These are phyloP conservation scores for Calocera cornea DNA, from an alignment of 768 basidiomycete species.

Conservation along the genomic window DNA sequence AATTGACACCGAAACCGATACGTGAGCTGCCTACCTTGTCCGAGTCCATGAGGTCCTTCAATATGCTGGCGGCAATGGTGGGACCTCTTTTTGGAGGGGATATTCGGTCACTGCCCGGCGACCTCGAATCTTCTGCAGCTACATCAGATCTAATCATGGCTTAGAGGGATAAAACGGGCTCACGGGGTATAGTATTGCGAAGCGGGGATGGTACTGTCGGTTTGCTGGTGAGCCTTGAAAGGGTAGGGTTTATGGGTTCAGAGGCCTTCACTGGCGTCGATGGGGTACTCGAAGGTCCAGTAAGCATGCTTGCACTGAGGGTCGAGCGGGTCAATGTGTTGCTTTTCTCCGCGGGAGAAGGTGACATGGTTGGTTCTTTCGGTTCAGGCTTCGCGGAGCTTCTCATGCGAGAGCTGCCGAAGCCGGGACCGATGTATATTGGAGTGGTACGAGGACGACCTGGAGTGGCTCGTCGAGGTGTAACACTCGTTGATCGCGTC, in stretches of 20 bases:
- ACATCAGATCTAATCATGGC: neutral
- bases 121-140: neutral
- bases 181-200: conserved; percentile 1
- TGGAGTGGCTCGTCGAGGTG: neutral
- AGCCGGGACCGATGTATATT: neutral
- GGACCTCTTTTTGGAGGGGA: neutral
- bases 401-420: neutral
- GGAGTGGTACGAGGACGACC: neutral
- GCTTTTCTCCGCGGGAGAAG: neutral
- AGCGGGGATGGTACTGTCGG: neutral
- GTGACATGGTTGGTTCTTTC: neutral
- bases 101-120: neutral
- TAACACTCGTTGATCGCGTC: neutral
- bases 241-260: neutral
- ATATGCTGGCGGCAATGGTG: neutral
- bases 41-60: neutral
- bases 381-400: neutral
- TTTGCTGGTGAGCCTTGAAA: neutral
- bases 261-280: neutral
- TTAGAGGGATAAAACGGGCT: neutral
- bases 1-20: no score
- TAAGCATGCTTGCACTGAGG: neutral
- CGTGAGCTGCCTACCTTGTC: neutral
- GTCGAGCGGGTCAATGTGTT: neutral
- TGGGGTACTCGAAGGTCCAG: neutral